A percentile compares a stretch with the other conserved stretches of the same genome.
phyloP scores from a whole-genome alignment of 176 grass and related monocot genomes.

The bread wheat (Triticum aestivum) region DNA sequence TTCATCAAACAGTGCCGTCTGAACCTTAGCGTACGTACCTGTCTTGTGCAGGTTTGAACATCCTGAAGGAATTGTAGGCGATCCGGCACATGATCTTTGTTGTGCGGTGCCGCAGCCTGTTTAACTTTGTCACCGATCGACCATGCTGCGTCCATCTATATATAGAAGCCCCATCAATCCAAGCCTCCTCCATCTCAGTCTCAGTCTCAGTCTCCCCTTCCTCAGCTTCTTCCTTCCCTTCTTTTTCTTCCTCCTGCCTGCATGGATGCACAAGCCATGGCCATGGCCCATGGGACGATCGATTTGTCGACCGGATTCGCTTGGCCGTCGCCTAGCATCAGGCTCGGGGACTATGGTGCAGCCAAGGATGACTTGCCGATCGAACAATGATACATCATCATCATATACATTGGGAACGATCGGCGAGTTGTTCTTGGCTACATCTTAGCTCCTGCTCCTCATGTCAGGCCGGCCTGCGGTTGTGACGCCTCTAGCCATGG shows the following conservation, averaged over 20 bases:
- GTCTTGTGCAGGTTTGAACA: neutral
- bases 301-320: conserved; percentile 1
- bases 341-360: conserved; percentile 67
- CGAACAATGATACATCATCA: neutral
- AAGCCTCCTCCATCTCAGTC: neutral
- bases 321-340: conserved; percentile 64
- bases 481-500: neutral
- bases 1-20: neutral
- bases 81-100: neutral
- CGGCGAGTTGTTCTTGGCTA: conserved; percentile 96
- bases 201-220: neutral
- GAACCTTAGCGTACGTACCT: neutral
- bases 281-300: neutral
- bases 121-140: conserved; percentile 30
- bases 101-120: conserved; percentile 21
- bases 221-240: neutral
- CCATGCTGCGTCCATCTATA: neutral
- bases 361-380: conserved; percentile 99
- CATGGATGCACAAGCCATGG: neutral
- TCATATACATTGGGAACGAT: neutral
- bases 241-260: neutral
- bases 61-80: neutral
- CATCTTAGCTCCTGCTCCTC: conserved; percentile 70
- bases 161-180: conserved; percentile 15
- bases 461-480: conserved; percentile 51